Evolutionary conservation across 805 yeast species (phyloP), one percentile per base, ranked within the genome.

Genomic region (Yamadazyma sp.): DNA sequence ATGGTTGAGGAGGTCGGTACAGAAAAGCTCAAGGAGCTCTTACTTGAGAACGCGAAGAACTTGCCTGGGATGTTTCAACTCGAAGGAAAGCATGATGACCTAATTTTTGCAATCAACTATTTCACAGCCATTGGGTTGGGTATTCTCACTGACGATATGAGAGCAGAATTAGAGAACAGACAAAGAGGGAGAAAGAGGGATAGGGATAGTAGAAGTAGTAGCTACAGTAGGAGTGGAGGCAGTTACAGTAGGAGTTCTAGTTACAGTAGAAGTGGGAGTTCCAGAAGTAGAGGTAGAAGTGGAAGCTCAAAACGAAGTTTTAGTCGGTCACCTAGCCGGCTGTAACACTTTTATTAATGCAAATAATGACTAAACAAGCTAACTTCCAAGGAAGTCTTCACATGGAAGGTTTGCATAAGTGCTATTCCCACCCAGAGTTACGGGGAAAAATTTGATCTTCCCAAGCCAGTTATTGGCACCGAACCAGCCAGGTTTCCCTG

Each of bases 51-150:
- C 40, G 64, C 78, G 12, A 67, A 67, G 34, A 8, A 33, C 12
- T 35, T 46, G 9, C 73, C 75, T 0, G 87, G 87, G 0, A 47
- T 90, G 25, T 85, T 90, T 51, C 96, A 96, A 0, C 53, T 47
- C 17, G 48, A 54, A 14, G 60, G 59, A 11, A 70, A 70, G 38
- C 67, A 70, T 5, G 81, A 78, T 7, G 64, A 75, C 46, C 62
- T 82, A 10, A 68, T 91, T 42, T 91, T 90, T 55, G 74, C 95
- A 2, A 88, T 89, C 54, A 91, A 91, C 54, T 91, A 73, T 56
- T 91, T 91, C 59, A 91, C 97, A 0, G 96, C 97, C 1, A 88
- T 91, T 44, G 95, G 95, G 0, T 57, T 91, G 33, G 97, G 97
- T 30, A 71, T 74, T 2, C 56, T 91, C 40, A 90, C 98, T 0